These are phyloP conservation scores for Mortierella hygrophila DNA, from an alignment of 192 early-diverging fungal genomes.

Conservation along the genomic window DNA sequence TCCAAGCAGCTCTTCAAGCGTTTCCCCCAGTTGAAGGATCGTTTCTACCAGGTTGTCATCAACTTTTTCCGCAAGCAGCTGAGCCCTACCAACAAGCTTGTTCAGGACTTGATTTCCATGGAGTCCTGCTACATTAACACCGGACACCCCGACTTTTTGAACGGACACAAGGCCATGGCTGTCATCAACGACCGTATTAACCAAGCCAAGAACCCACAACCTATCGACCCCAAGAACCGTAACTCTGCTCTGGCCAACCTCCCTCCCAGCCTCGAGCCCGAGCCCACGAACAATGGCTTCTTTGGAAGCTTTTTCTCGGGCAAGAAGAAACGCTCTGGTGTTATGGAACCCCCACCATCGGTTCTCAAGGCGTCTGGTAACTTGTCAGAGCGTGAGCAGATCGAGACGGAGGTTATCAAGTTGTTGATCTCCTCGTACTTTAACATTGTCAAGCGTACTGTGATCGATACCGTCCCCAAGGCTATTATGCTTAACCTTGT, in stretches of 20 bases:
- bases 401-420: slow-evolving; percentile 99
- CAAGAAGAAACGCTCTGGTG: slow-evolving; percentile 80
- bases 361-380: slow-evolving; percentile 96
- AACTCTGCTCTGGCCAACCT: slow-evolving; percentile 43
- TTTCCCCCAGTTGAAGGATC: slow-evolving; percentile 95
- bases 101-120: slow-evolving; percentile 91
- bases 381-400: slow-evolving; percentile 95
- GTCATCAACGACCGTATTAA: slow-evolving; percentile 90
- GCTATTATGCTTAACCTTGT: slow-evolving; percentile 99
- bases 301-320: slow-evolving; percentile 97
- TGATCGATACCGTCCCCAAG: slow-evolving; percentile 98
- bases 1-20: slow-evolving; percentile 95
- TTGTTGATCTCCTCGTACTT: slow-evolving; percentile 97
- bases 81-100: slow-evolving; percentile 94
- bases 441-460: slow-evolving; percentile 98
- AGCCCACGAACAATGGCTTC: slow-evolving; percentile 78
- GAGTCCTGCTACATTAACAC: slow-evolving; percentile 99
- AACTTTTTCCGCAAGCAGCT: slow-evolving; percentile 93
- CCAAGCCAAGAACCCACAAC: slow-evolving; percentile 69
- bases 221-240: slow-evolving; percentile 50
- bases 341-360: slow-evolving; percentile 86
- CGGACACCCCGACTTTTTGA: slow-evolving; percentile 98
- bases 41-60: slow-evolving; percentile 94
- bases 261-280: slow-evolving; percentile 48
- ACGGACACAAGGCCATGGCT: slow-evolving; percentile 95